These are phyloP conservation scores for Colletotrichum simmondsii DNA, from an alignment of 2,329 filamentous ascomycete species.

Conservation along the genomic window DNA sequence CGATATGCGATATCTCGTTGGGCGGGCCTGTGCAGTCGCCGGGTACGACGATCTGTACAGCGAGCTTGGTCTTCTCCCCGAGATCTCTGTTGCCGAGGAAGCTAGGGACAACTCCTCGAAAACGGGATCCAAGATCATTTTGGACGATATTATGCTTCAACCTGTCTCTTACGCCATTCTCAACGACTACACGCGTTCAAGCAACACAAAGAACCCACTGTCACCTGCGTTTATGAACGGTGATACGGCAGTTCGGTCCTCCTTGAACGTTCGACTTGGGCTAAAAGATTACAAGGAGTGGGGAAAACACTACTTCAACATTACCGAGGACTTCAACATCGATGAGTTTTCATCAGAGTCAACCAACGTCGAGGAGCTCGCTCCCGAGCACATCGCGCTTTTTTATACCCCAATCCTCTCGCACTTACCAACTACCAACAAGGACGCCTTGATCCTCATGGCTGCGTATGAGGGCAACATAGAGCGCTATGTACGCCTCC, in stretches of 20 bases:
- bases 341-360: conserved; percentile 33
- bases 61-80: conserved; percentile 50
- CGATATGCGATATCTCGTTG: conserved; percentile 50
- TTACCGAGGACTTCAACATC: conserved; percentile 45
- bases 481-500: conserved; percentile 50
- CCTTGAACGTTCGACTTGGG: background rate
- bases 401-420: conserved; percentile 45
- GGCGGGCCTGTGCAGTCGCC: conserved; percentile 51
- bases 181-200: conserved; percentile 47
- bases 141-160: conserved; percentile 43
- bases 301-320: conserved; percentile 37
- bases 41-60: conserved; percentile 48
- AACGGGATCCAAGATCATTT: conserved; percentile 41
- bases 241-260: conserved; percentile 45
- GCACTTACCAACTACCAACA: conserved; percentile 49
- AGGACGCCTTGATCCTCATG: conserved; percentile 49
- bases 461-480: conserved; percentile 51
- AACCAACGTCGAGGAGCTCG: conserved; percentile 30
- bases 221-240: conserved; percentile 44
- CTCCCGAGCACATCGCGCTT: conserved; percentile 18
- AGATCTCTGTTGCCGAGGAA: conserved; percentile 52
- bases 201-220: conserved; percentile 27
- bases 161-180: conserved; percentile 45
- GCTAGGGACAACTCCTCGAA: conserved; percentile 43
- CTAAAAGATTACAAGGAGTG: conserved; percentile 16